Percentiles rank a stretch among this genome's conserved stretches.
Evolutionary conservation across 805 yeast genomes (phyloP).

Genomic region (Monosporozyma aerobia): DNA sequence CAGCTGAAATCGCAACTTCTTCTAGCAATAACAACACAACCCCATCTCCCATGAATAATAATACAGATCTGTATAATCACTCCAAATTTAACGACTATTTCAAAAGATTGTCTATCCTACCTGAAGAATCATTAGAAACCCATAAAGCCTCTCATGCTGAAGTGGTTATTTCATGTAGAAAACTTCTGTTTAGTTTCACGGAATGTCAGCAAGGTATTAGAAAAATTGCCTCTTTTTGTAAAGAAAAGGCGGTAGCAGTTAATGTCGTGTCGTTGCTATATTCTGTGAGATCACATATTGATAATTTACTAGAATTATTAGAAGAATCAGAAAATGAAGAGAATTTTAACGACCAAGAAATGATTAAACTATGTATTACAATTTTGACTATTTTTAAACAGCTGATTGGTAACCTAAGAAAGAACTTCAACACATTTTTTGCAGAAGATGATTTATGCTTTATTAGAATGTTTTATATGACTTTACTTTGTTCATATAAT

Average conservation of each 20-base stretch:
- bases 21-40: neutral
- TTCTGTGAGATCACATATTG: constrained; percentile 45
- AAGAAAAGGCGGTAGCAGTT: constrained; percentile 44
- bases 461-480: constrained; percentile 52
- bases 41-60: neutral
- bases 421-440: constrained; percentile 41
- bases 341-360: constrained; percentile 29
- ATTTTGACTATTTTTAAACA: constrained; percentile 42
- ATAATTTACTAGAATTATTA: constrained; percentile 46
- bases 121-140: constrained; percentile 35
- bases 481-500: constrained; percentile 51
- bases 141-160: constrained; percentile 27
- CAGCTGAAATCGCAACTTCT: neutral
- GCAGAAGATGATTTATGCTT: constrained; percentile 54
- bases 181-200: constrained; percentile 51
- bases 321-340: constrained; percentile 42
- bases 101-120: constrained; percentile 54
- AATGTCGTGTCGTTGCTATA: constrained; percentile 45
- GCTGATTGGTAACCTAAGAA: constrained; percentile 34
- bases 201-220: constrained; percentile 55
- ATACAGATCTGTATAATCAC: constrained; percentile 23
- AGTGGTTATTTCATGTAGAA: constrained; percentile 38
- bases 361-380: constrained; percentile 31
- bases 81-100: constrained; percentile 52
- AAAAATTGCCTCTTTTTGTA: constrained; percentile 48